Evolutionary conservation across 306 rosid species (phyloP).

Genomic region (Gillenia trifoliata): DNA sequence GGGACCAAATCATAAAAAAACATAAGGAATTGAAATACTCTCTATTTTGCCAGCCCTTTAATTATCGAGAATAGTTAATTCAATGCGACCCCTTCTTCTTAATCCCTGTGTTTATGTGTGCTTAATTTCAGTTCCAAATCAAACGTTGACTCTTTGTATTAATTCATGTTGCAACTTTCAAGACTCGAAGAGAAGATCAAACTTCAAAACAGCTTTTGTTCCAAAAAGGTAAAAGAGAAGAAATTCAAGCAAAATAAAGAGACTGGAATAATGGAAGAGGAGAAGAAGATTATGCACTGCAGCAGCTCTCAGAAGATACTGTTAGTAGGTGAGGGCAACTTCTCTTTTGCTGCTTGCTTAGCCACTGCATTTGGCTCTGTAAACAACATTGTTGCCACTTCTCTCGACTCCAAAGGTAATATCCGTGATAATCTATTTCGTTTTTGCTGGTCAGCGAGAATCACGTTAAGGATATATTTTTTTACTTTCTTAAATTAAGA

Average conservation of each 20-base stretch:
- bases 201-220: neutral
- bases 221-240: neutral
- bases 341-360: slow-evolving; percentile 37
- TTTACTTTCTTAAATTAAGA: neutral
- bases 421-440: neutral
- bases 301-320: slow-evolving; percentile 24
- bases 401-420: slow-evolving; percentile 25
- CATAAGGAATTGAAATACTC: too few relatives aligned
- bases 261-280: neutral
- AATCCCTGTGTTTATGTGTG: too few relatives aligned
- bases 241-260: neutral
- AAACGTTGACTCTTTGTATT: too few relatives aligned
- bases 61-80: neutral
- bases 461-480: too few relatives aligned
- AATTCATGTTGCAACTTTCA: neutral
- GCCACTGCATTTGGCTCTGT: slow-evolving; percentile 37
- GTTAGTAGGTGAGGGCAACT: slow-evolving; percentile 43
- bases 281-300: slow-evolving; percentile 20
- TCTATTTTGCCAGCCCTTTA: too few relatives aligned
- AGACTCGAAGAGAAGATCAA: too few relatives aligned
- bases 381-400: slow-evolving; percentile 33
- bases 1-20: too few relatives aligned
- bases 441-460: too few relatives aligned
- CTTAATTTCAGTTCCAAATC: too few relatives aligned
- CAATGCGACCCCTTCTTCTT: neutral